These are phyloP conservation scores for Panicum miliaceum DNA, from an alignment of 176 grass and related monocot species.

Conservation along the genomic window DNA sequence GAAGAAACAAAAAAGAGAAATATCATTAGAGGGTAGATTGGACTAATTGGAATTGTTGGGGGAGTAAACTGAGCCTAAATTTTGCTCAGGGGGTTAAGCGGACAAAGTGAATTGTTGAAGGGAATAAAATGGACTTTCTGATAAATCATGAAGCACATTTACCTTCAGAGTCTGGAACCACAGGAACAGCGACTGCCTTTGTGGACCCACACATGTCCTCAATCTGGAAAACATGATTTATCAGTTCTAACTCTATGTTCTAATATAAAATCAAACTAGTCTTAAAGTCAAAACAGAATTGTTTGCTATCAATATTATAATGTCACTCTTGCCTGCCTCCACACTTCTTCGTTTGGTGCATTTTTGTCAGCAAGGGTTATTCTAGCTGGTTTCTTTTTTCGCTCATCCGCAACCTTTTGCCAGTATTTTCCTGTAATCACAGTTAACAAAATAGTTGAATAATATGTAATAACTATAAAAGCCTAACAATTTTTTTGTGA, in stretches of 20 bases:
- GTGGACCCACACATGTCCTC: constrained; percentile 83
- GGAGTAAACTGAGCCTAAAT: no score
- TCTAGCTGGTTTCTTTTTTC: constrained; percentile 81
- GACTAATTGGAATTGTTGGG: no score
- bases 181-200: constrained; percentile 78
- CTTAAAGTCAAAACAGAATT: constrained; percentile 5
- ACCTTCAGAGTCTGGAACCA: constrained; percentile 98
- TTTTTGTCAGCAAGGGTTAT: constrained; percentile 99
- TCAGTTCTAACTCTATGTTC: constrained; percentile 17
- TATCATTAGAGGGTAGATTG: no score
- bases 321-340: constrained; percentile 71
- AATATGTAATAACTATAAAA: neutral
- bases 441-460: constrained; percentile 24
- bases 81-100: no score
- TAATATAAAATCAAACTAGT: constrained; percentile 28
- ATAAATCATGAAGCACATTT: constrained; percentile 30
- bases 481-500: neutral
- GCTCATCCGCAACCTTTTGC: constrained; percentile 87
- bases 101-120: no score
- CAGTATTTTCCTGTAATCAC: constrained; percentile 84
- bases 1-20: no score
- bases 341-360: constrained; percentile 98
- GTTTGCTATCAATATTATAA: neutral
- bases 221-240: constrained; percentile 66
- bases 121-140: no score